phyloP scores from a whole-genome alignment of 208 protist genomes.

The Phytomonas sp. region DNA sequence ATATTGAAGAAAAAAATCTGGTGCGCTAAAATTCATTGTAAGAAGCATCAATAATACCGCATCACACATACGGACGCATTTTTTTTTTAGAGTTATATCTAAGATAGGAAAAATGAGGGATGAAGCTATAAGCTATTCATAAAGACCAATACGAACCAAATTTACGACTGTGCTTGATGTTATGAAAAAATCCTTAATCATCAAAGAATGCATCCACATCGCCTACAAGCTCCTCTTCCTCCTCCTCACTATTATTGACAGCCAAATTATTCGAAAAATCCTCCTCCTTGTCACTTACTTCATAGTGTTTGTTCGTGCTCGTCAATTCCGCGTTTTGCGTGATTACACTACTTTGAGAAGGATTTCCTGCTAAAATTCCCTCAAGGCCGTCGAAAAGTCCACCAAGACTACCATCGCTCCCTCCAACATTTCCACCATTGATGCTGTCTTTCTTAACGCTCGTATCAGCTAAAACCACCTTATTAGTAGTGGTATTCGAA shows the following conservation, averaged over 20 bases:
- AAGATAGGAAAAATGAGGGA: neutral
- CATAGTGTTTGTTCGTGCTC: neutral
- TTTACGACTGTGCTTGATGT: constrained; percentile 4
- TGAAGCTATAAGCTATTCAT: neutral
- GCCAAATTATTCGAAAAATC: neutral
- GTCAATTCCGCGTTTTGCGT: neutral
- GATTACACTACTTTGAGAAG: neutral
- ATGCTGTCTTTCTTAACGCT: neutral
- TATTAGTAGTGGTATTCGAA: neutral
- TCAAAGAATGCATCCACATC: constrained; percentile 50
- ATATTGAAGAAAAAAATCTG: no score
- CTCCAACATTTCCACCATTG: neutral
- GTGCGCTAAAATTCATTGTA: no score
- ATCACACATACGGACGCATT: constrained; percentile 16
- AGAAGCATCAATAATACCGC: no score
- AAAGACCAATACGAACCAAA: neutral
- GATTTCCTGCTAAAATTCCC: neutral
- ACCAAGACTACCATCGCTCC: constrained; percentile 1
- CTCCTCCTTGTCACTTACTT: neutral
- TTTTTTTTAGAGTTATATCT: constrained; percentile 11
- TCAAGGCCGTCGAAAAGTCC: neutral
- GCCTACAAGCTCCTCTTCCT: constrained; percentile 23
- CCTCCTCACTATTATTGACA: constrained; percentile 10
- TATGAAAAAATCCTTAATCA: constrained; percentile 19
- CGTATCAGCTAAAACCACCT: constrained; percentile 1